phyloP scores from a whole-genome alignment of 805 yeast species.

The Pichia manshurica region DNA sequence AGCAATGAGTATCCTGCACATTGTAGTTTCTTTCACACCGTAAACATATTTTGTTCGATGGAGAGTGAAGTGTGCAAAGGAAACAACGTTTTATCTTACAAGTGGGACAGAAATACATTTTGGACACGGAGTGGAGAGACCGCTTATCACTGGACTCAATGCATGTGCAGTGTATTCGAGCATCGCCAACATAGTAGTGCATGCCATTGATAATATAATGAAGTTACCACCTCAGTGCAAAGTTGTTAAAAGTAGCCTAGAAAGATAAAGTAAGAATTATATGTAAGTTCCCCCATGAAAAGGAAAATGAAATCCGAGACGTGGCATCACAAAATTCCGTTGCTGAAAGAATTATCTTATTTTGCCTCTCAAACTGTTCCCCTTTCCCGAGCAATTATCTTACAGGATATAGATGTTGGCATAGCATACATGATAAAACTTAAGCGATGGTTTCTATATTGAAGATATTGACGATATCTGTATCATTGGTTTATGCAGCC shows the following conservation, averaged over 20 bases:
- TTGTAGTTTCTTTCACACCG: constrained; percentile 6
- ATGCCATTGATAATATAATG: background rate
- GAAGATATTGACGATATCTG: background rate
- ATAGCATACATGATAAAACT: too few species aligned
- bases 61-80: constrained; percentile 22
- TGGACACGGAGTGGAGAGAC: constrained; percentile 13
- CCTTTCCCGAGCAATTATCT: too few species aligned
- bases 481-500: background rate
- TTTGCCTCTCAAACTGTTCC: too few species aligned
- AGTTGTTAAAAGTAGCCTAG: too few species aligned
- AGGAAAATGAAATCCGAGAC: background rate
- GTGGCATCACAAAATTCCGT: background rate
- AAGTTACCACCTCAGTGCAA: too few species aligned
- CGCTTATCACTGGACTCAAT: constrained; percentile 16
- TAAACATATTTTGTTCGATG: background rate
- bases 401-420: too few species aligned
- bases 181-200: constrained; percentile 7
- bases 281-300: background rate
- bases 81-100: constrained; percentile 28
- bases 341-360: too few species aligned
- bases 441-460: too few species aligned
- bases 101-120: constrained; percentile 24
- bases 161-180: constrained; percentile 7
- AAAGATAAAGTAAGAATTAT: too few species aligned
- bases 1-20: constrained; percentile 17